phyloP scores from a whole-genome alignment of 352 stramenopile genomes.

The Globisporangium spinosum region DNA sequence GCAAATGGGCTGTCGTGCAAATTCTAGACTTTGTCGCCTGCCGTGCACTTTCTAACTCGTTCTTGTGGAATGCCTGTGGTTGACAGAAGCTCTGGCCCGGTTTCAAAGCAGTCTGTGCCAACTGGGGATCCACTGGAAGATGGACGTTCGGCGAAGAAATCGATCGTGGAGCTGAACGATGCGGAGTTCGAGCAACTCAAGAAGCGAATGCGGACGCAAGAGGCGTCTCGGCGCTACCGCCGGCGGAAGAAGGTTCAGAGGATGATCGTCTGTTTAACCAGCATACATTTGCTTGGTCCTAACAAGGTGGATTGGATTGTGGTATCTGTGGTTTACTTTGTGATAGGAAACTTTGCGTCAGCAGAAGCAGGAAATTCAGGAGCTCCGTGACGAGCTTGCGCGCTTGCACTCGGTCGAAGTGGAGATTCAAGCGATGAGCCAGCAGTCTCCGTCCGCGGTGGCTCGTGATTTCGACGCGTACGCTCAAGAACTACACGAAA shows the following conservation, averaged over 20 bases:
- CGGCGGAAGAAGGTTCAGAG: background rate
- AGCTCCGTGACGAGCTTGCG: background rate
- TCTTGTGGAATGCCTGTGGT: too few relatives aligned
- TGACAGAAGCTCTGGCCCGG: too few relatives aligned
- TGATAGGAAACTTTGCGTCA: background rate
- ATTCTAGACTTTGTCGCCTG: too few relatives aligned
- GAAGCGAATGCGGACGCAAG: constrained; percentile 1
- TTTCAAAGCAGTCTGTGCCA: too few relatives aligned
- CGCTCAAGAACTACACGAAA: too few relatives aligned
- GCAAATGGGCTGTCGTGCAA: too few relatives aligned
- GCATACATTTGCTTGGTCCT: background rate
- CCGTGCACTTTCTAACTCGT: too few relatives aligned
- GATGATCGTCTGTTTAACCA: too few relatives aligned
- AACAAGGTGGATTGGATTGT: background rate
- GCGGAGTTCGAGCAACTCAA: constrained; percentile 4
- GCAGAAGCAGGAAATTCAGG: constrained; percentile 2
- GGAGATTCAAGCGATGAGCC: background rate
- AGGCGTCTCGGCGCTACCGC: background rate
- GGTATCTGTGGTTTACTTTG: background rate
- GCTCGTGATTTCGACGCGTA: too few relatives aligned
- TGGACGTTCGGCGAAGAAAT: too few relatives aligned
- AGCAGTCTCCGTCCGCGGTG: background rate
- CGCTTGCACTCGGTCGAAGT: background rate
- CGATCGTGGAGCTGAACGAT: background rate
- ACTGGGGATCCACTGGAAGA: too few relatives aligned